phyloP scores from a whole-genome alignment of 352 stramenopile genomes.

The Phytophthora podocarpi region DNA sequence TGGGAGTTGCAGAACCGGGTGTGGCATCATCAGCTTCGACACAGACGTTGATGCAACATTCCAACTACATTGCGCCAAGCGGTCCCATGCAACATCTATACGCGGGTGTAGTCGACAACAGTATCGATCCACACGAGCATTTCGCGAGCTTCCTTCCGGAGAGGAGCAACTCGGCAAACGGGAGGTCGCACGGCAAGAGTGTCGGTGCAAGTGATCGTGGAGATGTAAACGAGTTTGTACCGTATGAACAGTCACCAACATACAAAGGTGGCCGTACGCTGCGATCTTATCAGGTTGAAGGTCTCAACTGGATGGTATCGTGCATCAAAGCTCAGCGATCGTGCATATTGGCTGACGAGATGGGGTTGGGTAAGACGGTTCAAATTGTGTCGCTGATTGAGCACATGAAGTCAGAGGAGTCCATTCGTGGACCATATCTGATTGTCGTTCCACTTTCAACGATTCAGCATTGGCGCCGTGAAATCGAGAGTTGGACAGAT shows the following conservation, averaged over 20 bases:
- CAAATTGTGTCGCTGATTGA: slow-evolving; percentile 95
- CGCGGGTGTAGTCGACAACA: slow-evolving; percentile 88
- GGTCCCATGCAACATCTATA: slow-evolving; percentile 90
- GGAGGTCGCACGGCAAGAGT: slow-evolving; percentile 9
- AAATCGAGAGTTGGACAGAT: slow-evolving; percentile 95
- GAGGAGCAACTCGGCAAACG: slow-evolving; percentile 12
- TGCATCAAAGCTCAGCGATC: slow-evolving; percentile 88
- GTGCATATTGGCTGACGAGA: slow-evolving; percentile 92
- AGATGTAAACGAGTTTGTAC: slow-evolving; percentile 76
- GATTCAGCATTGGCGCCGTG: slow-evolving; percentile 87
- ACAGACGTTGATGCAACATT: slow-evolving; percentile 43
- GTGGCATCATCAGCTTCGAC: slow-evolving; percentile 35
- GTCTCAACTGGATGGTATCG: slow-evolving; percentile 90
- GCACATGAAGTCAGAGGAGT: slow-evolving; percentile 85
- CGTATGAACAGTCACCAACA: slow-evolving; percentile 89
- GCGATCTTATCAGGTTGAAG: slow-evolving; percentile 85
- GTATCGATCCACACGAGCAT: slow-evolving; percentile 88
- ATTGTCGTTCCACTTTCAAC: slow-evolving; percentile 90
- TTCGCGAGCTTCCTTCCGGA: slow-evolving; percentile 86
- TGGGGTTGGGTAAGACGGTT: slow-evolving; percentile 95
- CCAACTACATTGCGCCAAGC: slow-evolving; percentile 76
- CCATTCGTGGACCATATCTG: slow-evolving; percentile 81
- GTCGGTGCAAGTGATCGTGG: slow-evolving; percentile 11
- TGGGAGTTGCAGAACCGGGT: slow-evolving; percentile 48
- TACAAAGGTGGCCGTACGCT: slow-evolving; percentile 88